Percentiles rank a stretch among this genome's conserved stretches.
Conservation (phyloP, 495 filamentous ascomycete genomes). For the Neurospora sp. region DNA sequence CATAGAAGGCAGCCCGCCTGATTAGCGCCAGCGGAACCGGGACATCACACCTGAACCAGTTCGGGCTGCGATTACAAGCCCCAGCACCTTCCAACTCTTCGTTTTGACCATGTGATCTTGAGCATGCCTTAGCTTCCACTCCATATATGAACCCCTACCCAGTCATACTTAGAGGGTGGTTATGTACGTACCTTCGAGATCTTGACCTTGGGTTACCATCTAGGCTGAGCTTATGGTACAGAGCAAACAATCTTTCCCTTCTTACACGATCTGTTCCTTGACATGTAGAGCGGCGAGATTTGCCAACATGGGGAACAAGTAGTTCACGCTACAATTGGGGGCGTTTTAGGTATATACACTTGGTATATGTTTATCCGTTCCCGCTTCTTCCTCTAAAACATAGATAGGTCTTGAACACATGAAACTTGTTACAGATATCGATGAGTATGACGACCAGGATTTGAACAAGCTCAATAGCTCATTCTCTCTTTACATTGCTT, state of each 20-base stretch:
- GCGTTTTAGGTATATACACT: background rate
- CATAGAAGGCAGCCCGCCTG: background rate
- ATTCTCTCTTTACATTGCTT: background rate
- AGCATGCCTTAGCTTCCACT: background rate
- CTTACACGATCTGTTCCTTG: background rate
- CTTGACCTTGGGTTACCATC: background rate
- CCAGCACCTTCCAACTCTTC: background rate
- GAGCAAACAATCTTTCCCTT: background rate
- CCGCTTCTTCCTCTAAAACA: background rate
- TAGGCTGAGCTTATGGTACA: background rate
- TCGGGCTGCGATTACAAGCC: background rate
- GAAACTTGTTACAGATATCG: background rate
- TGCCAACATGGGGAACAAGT: background rate
- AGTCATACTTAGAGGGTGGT: background rate
- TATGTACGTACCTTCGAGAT: background rate
- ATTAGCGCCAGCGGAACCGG: background rate
- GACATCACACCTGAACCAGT: background rate
- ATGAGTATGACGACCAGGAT: background rate
- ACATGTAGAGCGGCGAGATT: background rate
- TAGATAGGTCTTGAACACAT: background rate
- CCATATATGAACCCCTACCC: background rate
- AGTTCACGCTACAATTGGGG: background rate
- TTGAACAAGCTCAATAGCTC: background rate
- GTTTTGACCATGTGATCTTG: background rate
- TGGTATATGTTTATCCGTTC: background rate